Conservation (phyloP, 306 rosid genomes). For the Acacia crassicarpa region DNA sequence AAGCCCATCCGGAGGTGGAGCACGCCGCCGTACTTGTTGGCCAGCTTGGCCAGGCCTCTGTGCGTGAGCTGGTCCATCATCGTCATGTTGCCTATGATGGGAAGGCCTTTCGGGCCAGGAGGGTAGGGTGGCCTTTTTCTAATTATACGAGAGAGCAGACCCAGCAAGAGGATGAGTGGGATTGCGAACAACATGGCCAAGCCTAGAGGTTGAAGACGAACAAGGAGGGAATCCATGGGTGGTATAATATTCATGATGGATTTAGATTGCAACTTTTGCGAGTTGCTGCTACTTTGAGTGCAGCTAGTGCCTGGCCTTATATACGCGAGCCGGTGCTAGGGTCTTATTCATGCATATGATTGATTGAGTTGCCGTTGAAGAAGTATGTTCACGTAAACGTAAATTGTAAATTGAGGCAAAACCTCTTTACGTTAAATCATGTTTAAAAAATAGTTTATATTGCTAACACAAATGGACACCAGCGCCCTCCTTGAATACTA, state of each 20-base stretch:
- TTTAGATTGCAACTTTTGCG: conserved; percentile 33
- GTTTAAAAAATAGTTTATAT: no score
- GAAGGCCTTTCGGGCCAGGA: conserved; percentile 82
- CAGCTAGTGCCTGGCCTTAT: conserved; percentile 24
- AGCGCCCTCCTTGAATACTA: no score
- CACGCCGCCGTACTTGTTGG: conserved; percentile 69
- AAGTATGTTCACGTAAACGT: no score
- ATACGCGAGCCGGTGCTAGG: conserved; percentile 16
- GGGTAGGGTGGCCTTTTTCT: conserved; percentile 53
- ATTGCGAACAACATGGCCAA: conserved; percentile 21
- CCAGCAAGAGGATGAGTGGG: conserved; percentile 40
- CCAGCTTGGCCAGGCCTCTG: conserved; percentile 68
- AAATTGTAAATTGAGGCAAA: no score
- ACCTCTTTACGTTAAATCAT: no score
- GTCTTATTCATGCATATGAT: no score
- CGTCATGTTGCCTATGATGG: conserved; percentile 76
- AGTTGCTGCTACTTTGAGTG: conserved; percentile 39
- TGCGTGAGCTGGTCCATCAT: conserved; percentile 84
- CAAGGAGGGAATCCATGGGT: conserved; percentile 36
- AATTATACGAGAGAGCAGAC: conserved; percentile 14
- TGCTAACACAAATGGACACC: no score
- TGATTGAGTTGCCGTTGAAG: no score
- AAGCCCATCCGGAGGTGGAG: conserved; percentile 79
- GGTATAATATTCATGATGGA: not conserved
- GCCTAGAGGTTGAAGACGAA: conserved; percentile 36